phyloP scores from a whole-genome alignment of 1,284 basidiomycete species.

The Cutaneotrichosporon daszewskae region DNA sequence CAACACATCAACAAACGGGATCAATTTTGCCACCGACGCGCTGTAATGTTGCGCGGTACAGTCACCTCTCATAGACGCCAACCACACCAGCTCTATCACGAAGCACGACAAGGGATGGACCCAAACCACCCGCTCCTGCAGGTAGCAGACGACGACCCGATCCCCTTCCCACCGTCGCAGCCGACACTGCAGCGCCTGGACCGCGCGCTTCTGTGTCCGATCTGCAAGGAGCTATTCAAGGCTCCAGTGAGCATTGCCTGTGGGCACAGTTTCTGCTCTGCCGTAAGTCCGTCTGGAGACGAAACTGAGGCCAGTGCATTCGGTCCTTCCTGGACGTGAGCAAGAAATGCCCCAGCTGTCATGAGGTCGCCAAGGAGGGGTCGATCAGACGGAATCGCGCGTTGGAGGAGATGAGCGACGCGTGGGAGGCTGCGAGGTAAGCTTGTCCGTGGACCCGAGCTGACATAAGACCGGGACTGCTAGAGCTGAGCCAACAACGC shows the following conservation, averaged over 20 bases:
- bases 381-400: slow-evolving; percentile 39
- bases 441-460: slow-evolving; percentile 2
- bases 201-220: slow-evolving; percentile 33
- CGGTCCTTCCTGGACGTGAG: slow-evolving; percentile 30
- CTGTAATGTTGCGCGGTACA: no score
- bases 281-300: slow-evolving; percentile 22
- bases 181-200: slow-evolving; percentile 35
- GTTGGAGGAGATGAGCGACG: slow-evolving; percentile 42
- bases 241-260: slow-evolving; percentile 42
- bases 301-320: slow-evolving; percentile 31
- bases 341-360: slow-evolving; percentile 36
- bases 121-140: slow-evolving; percentile 35
- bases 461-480: slow-evolving; percentile 12
- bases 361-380: slow-evolving; percentile 33
- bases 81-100: no score
- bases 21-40: no score
- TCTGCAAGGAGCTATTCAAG: slow-evolving; percentile 40
- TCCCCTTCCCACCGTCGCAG: slow-evolving; percentile 30
- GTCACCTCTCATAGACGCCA: no score
- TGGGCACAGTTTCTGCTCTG: slow-evolving; percentile 47
- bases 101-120: no score
- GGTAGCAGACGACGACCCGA: slow-evolving; percentile 21
- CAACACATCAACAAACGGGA: no score
- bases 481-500: slow-evolving; percentile 7
- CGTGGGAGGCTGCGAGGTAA: slow-evolving; percentile 42